Conservation (phyloP, 371 early-diverging fungal species). For the Mucor sp. region DNA sequence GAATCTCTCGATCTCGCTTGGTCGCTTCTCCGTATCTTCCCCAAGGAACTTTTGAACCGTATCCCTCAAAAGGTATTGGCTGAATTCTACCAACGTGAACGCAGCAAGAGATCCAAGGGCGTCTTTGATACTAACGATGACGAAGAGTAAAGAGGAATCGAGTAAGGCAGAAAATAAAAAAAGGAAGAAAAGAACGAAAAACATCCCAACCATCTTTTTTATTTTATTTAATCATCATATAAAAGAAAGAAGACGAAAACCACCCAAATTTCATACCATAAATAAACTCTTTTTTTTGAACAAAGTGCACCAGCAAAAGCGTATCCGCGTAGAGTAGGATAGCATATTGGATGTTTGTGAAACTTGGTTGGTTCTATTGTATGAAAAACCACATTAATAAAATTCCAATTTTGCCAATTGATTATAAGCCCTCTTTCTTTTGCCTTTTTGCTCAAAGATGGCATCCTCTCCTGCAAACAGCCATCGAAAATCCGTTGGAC, state of each 20-base stretch:
- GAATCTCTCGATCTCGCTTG: constrained; percentile 99
- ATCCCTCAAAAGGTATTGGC: constrained; percentile 97
- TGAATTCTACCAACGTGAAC: constrained; percentile 93
- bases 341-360: neutral
- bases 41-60: constrained; percentile 99
- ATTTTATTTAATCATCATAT: neutral
- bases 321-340: neutral
- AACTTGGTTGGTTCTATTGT: neutral
- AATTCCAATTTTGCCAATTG: neutral
- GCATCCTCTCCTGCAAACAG: constrained; percentile 1
- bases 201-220: neutral
- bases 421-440: neutral
- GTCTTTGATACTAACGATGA: constrained; percentile 54
- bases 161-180: no score
- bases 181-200: neutral
- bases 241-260: neutral
- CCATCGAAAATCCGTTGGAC: neutral
- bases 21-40: constrained; percentile 99
- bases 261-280: constrained; percentile 5
- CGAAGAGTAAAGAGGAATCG: constrained; percentile 16
- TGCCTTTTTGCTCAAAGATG: neutral
- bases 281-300: constrained; percentile 4
- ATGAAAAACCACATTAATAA: neutral
- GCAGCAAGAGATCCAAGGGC: constrained; percentile 61
- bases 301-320: neutral